A percentile compares a stretch with the other conserved stretches of the same genome.
phyloP scores from a whole-genome alignment of 495 filamentous ascomycete species.

The Annulohypoxylon nitens region DNA sequence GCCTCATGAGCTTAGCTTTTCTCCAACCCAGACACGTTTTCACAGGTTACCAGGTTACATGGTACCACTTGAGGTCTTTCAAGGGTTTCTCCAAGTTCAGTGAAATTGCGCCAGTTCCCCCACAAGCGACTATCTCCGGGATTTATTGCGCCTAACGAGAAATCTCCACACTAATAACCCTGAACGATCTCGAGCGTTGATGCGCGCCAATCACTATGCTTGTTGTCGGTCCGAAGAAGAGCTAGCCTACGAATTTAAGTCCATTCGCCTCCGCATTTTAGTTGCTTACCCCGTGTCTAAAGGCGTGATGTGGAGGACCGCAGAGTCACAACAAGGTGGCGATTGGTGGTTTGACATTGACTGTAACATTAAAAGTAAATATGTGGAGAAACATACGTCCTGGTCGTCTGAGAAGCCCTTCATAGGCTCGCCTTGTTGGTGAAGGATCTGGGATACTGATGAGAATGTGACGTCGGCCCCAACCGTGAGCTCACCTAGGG shows the following conservation, averaged over 20 bases:
- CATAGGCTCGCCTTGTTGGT: slow-evolving; percentile 26
- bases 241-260: slow-evolving; percentile 16
- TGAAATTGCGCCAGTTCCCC: slow-evolving; percentile 35
- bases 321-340: slow-evolving; percentile 14
- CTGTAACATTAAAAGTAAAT: slow-evolving; percentile 29
- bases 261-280: slow-evolving; percentile 35
- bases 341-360: slow-evolving; percentile 37
- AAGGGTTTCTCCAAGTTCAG: slow-evolving; percentile 18
- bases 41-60: background rate
- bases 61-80: slow-evolving; percentile 5
- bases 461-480: slow-evolving; percentile 41
- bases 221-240: slow-evolving; percentile 36
- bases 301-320: slow-evolving; percentile 34
- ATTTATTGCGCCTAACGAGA: slow-evolving; percentile 19
- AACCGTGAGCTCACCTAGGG: slow-evolving; percentile 32
- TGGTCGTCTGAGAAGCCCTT: slow-evolving; percentile 20
- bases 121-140: slow-evolving; percentile 35
- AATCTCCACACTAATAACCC: slow-evolving; percentile 28
- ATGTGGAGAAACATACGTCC: slow-evolving; percentile 32
- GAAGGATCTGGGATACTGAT: slow-evolving; percentile 36
- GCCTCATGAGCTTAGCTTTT: background rate
- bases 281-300: slow-evolving; percentile 34
- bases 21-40: slow-evolving; percentile 12
- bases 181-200: slow-evolving; percentile 31
- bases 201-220: slow-evolving; percentile 41